These are phyloP conservation scores for Hypoxylon lienhwacheense DNA, from an alignment of 495 filamentous ascomycete genomes.

Conservation along the genomic window DNA sequence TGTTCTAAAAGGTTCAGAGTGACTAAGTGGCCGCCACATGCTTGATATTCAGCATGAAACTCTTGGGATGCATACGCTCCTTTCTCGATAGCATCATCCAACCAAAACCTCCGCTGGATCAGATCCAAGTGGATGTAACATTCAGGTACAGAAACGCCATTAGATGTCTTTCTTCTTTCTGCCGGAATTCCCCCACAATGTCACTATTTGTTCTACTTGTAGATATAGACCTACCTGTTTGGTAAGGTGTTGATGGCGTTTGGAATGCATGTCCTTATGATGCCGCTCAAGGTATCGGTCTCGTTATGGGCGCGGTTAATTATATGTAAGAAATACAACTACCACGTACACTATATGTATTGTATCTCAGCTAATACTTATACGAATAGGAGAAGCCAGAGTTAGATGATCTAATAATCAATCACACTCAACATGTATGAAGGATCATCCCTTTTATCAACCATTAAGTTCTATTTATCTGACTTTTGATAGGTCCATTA, in stretches of 20 bases:
- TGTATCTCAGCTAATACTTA: too few species aligned
- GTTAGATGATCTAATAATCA: too few species aligned
- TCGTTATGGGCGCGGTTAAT: conserved; percentile 8
- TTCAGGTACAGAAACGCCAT: conserved; percentile 27
- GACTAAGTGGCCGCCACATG: conserved; percentile 33
- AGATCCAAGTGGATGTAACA: conserved; percentile 27
- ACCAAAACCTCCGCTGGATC: conserved; percentile 14
- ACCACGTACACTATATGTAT: too few species aligned
- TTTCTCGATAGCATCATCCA: conserved; percentile 17
- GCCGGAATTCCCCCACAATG: conserved; percentile 19
- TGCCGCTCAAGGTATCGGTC: conserved; percentile 9
- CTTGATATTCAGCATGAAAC: conserved; percentile 25
- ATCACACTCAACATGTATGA: conserved; percentile 1
- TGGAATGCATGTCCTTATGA: conserved; percentile 27
- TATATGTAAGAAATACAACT: too few species aligned
- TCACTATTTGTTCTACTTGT: conserved; percentile 14
- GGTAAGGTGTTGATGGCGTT: conserved; percentile 1
- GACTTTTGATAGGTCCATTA: conserved; percentile 21
- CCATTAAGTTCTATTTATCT: conserved; percentile 12
- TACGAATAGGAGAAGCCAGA: too few species aligned
- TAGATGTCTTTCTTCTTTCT: conserved; percentile 14
- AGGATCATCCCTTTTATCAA: background rate
- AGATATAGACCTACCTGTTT: conserved; percentile 19
- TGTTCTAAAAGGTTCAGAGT: conserved; percentile 4
- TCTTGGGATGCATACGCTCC: conserved; percentile 16